Conservation (phyloP, 768 basidiomycete genomes). For the Termitomyces sp. region DNA sequence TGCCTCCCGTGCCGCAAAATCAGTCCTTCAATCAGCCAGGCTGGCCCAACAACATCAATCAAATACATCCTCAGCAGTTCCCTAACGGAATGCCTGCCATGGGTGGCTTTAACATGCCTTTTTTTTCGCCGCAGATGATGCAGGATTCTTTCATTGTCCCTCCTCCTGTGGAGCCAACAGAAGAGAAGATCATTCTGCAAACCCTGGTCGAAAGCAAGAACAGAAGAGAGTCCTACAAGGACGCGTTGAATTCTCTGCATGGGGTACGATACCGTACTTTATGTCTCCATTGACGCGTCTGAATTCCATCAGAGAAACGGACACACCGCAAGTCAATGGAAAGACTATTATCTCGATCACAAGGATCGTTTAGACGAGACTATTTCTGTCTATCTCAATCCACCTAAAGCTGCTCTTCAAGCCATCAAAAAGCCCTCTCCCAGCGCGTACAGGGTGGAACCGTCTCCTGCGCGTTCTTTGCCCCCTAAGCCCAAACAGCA, state of each 20-base stretch:
- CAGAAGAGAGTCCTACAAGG: constrained; percentile 52
- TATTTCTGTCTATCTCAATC: constrained; percentile 31
- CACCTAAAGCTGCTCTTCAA: constrained; percentile 20
- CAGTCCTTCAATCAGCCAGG: constrained; percentile 28
- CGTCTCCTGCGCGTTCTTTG: constrained; percentile 19
- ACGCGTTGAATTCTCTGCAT: constrained; percentile 63
- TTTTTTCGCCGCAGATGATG: constrained; percentile 49
- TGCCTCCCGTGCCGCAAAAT: constrained; percentile 25
- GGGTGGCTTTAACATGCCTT: constrained; percentile 33
- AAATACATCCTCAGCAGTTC: constrained; percentile 28
- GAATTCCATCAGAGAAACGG: constrained; percentile 36
- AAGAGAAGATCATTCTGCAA: constrained; percentile 57
- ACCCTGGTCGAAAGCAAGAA: constrained; percentile 37
- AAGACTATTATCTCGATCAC: constrained; percentile 76
- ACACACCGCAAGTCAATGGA: constrained; percentile 65
- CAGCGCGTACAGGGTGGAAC: constrained; percentile 33
- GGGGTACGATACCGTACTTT: constrained; percentile 39
- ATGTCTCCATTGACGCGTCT: constrained; percentile 13
- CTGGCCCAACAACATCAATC: constrained; percentile 25
- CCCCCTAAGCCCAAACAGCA: constrained; percentile 18
- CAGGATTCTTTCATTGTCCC: constrained; percentile 55
- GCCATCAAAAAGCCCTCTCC: constrained; percentile 39
- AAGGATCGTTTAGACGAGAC: constrained; percentile 53
- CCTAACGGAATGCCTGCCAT: constrained; percentile 26
- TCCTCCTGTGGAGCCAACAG: constrained; percentile 48